These are phyloP conservation scores for Lantana camara DNA, from an alignment of 257 asterid species.

Conservation along the genomic window DNA sequence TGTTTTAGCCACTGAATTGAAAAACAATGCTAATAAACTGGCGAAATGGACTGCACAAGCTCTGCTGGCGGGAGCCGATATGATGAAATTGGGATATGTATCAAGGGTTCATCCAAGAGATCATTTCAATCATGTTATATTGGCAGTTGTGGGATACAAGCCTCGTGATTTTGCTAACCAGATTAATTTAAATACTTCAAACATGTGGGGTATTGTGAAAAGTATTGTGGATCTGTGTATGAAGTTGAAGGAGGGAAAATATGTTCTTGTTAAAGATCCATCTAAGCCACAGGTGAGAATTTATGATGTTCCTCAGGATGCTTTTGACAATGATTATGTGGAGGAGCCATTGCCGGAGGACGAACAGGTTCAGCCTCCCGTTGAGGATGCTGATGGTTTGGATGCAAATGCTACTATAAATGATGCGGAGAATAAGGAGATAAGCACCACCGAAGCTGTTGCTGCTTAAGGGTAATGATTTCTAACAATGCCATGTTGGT, in stretches of 20 bases:
- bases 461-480: constrained; percentile 44
- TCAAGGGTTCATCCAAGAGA: constrained; percentile 98
- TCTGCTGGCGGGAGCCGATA: constrained; percentile 88
- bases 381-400: constrained; percentile 59
- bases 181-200: constrained; percentile 83
- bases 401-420: constrained; percentile 49
- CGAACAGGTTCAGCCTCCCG: constrained; percentile 93
- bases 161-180: constrained; percentile 87
- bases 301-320: constrained; percentile 96
- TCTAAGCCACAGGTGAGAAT: constrained; percentile 93
- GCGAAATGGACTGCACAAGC: constrained; percentile 99
- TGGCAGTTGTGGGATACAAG: constrained; percentile 97
- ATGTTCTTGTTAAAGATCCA: constrained; percentile 97
- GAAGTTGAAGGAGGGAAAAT: constrained; percentile 94
- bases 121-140: constrained; percentile 83
- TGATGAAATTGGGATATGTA: constrained; percentile 96
- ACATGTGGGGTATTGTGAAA: constrained; percentile 99
- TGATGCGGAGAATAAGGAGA: constrained; percentile 54
- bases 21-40: constrained; percentile 89
- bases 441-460: constrained; percentile 45
- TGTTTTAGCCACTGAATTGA: constrained; percentile 92
- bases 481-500: neutral
- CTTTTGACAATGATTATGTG: constrained; percentile 93
- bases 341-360: constrained; percentile 99
- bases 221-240: constrained; percentile 94